Evolutionary conservation across 1,139 yeast species (phyloP), one percentile per base, ranked within the genome.

Genomic region (Kodamaea anthophila): DNA sequence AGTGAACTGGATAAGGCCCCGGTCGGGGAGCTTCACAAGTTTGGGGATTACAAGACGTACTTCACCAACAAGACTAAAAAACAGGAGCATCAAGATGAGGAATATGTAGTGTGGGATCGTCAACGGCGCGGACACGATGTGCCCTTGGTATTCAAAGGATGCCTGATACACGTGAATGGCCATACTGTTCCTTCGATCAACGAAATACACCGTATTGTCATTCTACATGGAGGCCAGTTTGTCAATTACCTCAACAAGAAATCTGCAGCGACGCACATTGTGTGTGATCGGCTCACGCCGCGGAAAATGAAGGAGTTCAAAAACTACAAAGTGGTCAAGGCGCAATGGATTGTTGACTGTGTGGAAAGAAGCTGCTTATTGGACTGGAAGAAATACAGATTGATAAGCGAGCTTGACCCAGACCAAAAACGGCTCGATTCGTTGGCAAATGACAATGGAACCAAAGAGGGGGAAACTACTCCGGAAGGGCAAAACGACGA

Each of bases 141-240:
- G 12, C 34, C 31, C 9, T 64, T 60, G 1, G 58, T 87, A 0
- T 87, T 91, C 47, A 45, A 55, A 30, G 76, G 70, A 3, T 83
- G 91, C 49, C 56, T 63, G 1, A 66, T 88, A 4, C 77, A 80
- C 49, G 86, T 91, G 13, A 88, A 87, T 47, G 98, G 98, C 0
- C 77, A 81, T 46, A 91, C 97, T 0, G 58, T 57, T 3, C 96
- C 97, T 0, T 76, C 91, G 5, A 68, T 86, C 10, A 62, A 71
- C 29, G 83, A 77, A 39, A 61, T 91, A 16, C 91, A 84, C 46
- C 68, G 78, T 34, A 47, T 84, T 40, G 77, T 91, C 4, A 74
- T 84, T 3, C 45, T 75, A 6, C 72, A 87, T 51, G 97, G 97
- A 0, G 98, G 98, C 0, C 68, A 60, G 34, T 85, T 84, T 42